Percentiles rank a stretch among this genome's conserved stretches.
These are phyloP conservation scores for Xylariaceae sp. DNA, from an alignment of 2,329 filamentous ascomycete species.

Conservation along the genomic window DNA sequence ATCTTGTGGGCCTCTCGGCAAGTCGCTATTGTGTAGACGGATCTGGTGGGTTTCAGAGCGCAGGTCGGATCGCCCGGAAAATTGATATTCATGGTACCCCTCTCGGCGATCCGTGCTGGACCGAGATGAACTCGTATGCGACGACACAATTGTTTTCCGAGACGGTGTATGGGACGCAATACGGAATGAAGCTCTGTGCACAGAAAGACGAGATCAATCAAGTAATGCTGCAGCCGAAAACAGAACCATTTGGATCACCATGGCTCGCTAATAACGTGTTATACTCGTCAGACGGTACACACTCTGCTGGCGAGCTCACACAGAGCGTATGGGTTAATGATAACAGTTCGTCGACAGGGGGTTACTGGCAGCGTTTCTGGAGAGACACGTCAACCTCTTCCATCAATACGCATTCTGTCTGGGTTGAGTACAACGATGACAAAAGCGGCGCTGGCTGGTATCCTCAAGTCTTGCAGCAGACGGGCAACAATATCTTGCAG, in stretches of 20 bases:
- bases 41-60: background rate
- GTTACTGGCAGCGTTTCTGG: background rate
- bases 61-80: background rate
- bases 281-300: background rate
- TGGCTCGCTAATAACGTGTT: background rate
- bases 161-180: background rate
- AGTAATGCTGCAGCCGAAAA: background rate
- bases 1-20: background rate
- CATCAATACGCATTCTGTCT: background rate
- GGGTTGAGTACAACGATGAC: background rate
- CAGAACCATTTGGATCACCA: background rate
- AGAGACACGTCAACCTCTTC: background rate
- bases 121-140: background rate
- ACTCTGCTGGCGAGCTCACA: background rate
- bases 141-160: background rate
- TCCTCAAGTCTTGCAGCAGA: background rate
- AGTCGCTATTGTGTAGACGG: background rate
- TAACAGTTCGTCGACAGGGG: background rate
- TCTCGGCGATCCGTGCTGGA: background rate
- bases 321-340: background rate
- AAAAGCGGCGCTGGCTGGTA: background rate
- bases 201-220: background rate
- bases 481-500: background rate
- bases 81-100: background rate
- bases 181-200: background rate